Evolutionary conservation across 352 stramenopile species (phyloP).

Genomic region (Globisporangium iwayamae): DNA sequence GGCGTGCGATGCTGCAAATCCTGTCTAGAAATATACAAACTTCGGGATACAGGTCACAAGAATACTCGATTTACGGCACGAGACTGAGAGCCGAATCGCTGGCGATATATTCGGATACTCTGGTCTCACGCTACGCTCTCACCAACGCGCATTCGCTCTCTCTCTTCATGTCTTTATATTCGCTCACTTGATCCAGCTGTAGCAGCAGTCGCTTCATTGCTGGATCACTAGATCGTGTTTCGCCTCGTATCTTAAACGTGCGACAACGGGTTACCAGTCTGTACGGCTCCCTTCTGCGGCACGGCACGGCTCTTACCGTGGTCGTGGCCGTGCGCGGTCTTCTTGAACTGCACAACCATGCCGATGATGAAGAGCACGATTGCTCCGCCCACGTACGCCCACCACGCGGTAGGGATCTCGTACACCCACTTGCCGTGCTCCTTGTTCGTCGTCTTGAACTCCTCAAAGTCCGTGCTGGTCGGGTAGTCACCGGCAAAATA

Average conservation of each 20-base stretch:
- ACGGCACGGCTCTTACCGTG: conserved; percentile 33
- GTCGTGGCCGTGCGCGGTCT: conserved; percentile 50
- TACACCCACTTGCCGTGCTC: conserved; percentile 49
- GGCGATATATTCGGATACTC: background rate
- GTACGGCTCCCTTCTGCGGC: conserved; percentile 7
- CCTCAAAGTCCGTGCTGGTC: conserved; percentile 41
- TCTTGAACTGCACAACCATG: conserved; percentile 56
- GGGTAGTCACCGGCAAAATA: conserved; percentile 60
- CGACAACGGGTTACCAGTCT: conserved; percentile 10
- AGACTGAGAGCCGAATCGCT: background rate
- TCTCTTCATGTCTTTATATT: background rate
- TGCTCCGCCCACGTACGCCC: conserved; percentile 64
- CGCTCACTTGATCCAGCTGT: background rate
- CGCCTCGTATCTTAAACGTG: background rate
- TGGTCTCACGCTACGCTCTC: background rate
- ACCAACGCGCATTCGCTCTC: background rate
- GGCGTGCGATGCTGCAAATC: background rate
- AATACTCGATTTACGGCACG: background rate
- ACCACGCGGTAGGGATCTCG: conserved; percentile 64
- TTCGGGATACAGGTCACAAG: no score
- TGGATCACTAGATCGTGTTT: background rate
- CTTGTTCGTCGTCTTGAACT: conserved; percentile 23
- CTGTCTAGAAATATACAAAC: background rate
- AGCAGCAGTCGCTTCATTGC: background rate
- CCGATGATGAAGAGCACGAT: conserved; percentile 56